Evolutionary conservation across 495 filamentous ascomycete species (phyloP).

Genomic region (Aspergillus bertholletiae): DNA sequence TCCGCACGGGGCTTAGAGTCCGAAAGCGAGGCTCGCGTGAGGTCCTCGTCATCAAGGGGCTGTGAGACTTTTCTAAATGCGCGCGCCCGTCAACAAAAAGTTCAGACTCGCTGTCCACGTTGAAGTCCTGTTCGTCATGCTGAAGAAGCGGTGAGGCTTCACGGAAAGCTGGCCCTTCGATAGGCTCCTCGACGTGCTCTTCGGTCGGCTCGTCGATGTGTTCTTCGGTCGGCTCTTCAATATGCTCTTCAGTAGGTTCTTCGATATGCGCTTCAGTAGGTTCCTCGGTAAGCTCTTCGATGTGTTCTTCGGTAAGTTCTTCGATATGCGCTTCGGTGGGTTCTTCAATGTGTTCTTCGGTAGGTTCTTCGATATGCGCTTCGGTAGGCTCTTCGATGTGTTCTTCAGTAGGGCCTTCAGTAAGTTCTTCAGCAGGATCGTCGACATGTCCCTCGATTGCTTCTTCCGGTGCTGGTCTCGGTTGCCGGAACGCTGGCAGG

Average conservation of each 20-base stretch:
- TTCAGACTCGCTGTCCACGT: conserved; percentile 1
- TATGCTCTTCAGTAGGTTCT: too few species aligned
- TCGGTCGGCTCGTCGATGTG: too few species aligned
- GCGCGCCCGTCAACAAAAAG: conserved; percentile 3
- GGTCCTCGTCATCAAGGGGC: conserved; percentile 1
- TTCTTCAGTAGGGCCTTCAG: too few species aligned
- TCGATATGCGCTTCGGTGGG: too few species aligned
- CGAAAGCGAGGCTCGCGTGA: not conserved
- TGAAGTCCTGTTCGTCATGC: conserved; percentile 9
- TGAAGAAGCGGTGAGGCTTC: conserved; percentile 7
- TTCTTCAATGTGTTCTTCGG: too few species aligned
- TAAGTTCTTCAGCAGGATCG: too few species aligned
- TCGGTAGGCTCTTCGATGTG: too few species aligned
- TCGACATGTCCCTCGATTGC: conserved; percentile 5
- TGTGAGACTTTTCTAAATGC: conserved; percentile 16
- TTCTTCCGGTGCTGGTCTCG: not conserved
- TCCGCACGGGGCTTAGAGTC: not conserved
- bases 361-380: too few species aligned
- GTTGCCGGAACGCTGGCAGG: conserved; percentile 6
- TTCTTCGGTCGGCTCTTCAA: too few species aligned
- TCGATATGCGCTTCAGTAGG: too few species aligned
- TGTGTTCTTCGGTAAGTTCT: too few species aligned
- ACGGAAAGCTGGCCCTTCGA: conserved; percentile 5
- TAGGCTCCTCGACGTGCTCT: not conserved
- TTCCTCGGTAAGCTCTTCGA: too few species aligned